These are phyloP conservation scores for Helicocarpus griseus DNA, from an alignment of 2,329 filamentous ascomycete genomes.

Conservation along the genomic window DNA sequence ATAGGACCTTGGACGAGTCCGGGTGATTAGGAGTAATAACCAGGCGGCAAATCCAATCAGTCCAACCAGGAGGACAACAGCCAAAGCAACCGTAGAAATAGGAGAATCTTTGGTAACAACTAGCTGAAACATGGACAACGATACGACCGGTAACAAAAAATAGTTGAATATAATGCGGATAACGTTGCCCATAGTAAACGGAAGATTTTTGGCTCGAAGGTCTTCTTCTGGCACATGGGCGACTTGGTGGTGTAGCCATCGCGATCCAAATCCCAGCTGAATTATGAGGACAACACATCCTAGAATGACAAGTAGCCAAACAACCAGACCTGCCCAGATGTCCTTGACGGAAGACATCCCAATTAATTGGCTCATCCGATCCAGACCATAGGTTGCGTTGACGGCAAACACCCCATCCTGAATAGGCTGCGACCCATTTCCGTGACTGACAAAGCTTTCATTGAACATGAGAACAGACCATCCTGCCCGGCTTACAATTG, in stretches of 20 bases:
- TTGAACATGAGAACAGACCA: conserved; percentile 95
- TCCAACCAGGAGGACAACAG: conserved; percentile 62
- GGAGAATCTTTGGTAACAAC: conserved; percentile 63
- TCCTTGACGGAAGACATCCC: conserved; percentile 69
- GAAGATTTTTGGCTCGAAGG: conserved; percentile 79
- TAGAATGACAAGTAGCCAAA: conserved; percentile 78
- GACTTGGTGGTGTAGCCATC: conserved; percentile 65
- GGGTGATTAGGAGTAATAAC: conserved; percentile 71
- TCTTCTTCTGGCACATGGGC: conserved; percentile 73
- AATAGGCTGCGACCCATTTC: conserved; percentile 55
- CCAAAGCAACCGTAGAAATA: conserved; percentile 61
- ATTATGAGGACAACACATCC: conserved; percentile 56
- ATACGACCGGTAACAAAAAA: conserved; percentile 76
- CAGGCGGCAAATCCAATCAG: conserved; percentile 66
- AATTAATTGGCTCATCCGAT: conserved; percentile 67
- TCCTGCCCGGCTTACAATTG: conserved; percentile 72
- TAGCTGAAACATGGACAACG: conserved; percentile 84
- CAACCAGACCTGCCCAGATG: conserved; percentile 87
- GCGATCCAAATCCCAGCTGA: conserved; percentile 65
- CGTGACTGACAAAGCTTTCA: conserved; percentile 68
- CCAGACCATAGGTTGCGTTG: conserved; percentile 68
- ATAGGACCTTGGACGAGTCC: conserved; percentile 70
- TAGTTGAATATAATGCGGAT: conserved; percentile 87
- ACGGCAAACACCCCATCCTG: conserved; percentile 80
- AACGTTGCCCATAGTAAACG: conserved; percentile 70